Evolutionary conservation across 164 flowering plant species (phyloP).

Genomic region (Magnolia changhungtana): DNA sequence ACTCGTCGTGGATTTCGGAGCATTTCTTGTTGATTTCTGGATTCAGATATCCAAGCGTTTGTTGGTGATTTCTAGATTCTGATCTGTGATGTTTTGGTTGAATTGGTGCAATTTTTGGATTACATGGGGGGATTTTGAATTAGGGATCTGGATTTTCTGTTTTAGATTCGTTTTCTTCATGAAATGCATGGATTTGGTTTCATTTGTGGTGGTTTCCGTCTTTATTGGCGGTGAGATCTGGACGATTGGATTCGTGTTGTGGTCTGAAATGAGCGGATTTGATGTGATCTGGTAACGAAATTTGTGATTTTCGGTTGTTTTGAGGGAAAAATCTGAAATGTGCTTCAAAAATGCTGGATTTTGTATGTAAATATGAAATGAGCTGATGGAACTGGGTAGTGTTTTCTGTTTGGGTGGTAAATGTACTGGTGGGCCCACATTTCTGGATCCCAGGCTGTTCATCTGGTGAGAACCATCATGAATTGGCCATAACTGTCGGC

Average conservation of each 20-base stretch:
- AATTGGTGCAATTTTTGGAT: background rate
- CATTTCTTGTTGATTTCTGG: background rate
- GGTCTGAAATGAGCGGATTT: constrained; percentile 2
- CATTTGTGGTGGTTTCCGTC: background rate
- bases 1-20: background rate
- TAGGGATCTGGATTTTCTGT: background rate
- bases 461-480: background rate
- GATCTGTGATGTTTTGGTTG: background rate
- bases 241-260: background rate
- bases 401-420: background rate
- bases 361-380: background rate
- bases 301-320: constrained; percentile 10
- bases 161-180: background rate
- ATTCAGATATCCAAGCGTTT: background rate
- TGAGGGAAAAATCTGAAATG: background rate
- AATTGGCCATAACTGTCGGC: background rate
- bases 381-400: background rate
- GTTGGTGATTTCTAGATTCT: background rate
- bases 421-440: background rate
- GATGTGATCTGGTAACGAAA: background rate
- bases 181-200: background rate
- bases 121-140: background rate
- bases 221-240: background rate
- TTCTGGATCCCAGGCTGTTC: background rate
- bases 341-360: background rate